phyloP scores from a whole-genome alignment of 768 basidiomycete species.

The Lactifluus piperatus region DNA sequence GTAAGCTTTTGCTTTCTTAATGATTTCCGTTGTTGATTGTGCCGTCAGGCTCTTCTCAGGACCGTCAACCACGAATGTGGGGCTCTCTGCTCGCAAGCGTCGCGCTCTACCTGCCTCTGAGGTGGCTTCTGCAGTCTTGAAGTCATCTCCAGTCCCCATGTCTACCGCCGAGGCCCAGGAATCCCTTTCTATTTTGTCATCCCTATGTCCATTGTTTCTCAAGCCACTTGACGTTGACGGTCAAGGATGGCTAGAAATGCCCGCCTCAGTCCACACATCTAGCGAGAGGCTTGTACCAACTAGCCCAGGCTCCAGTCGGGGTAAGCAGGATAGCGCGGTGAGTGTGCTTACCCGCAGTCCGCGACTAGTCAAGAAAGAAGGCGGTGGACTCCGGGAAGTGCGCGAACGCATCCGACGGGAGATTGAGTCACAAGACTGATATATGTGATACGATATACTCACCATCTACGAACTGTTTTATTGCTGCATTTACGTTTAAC shows the following conservation, averaged over 20 bases:
- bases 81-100: constrained; percentile 56
- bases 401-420: constrained; percentile 75
- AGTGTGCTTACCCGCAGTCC: constrained; percentile 65
- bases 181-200: constrained; percentile 55
- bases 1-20: constrained; percentile 28
- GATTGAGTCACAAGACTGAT: constrained; percentile 58
- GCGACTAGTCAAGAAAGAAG: constrained; percentile 57
- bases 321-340: constrained; percentile 50
- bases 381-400: constrained; percentile 68
- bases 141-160: constrained; percentile 75
- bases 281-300: constrained; percentile 29
- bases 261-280: constrained; percentile 29
- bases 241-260: constrained; percentile 52
- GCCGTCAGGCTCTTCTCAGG: constrained; percentile 60
- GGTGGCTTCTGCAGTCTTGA: constrained; percentile 59
- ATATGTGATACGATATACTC: constrained; percentile 4
- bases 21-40: neutral
- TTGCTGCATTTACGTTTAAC: constrained; percentile 14
- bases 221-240: constrained; percentile 52
- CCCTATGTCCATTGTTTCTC: constrained; percentile 76
- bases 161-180: constrained; percentile 72
- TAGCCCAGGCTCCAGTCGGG: constrained; percentile 40
- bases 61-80: constrained; percentile 41
- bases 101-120: constrained; percentile 60
- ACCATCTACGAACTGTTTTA: constrained; percentile 1